These are phyloP conservation scores for Phanerochaete carnosa DNA, from an alignment of 768 basidiomycete genomes.

Conservation along the genomic window DNA sequence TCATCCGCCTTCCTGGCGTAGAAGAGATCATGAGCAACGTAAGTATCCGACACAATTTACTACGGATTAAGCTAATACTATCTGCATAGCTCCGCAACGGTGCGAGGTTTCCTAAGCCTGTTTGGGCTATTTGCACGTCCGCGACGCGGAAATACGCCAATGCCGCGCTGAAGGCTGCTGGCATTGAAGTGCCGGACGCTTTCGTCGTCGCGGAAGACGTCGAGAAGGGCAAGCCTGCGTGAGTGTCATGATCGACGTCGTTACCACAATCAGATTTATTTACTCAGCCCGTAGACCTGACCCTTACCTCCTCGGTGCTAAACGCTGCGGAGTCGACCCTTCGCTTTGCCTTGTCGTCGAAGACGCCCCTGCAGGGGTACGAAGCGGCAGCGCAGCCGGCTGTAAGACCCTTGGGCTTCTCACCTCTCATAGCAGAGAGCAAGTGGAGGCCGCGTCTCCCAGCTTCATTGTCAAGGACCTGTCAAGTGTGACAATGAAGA, in stretches of 20 bases:
- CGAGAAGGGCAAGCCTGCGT: conserved; percentile 76
- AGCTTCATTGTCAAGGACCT: conserved; percentile 74
- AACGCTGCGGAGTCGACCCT: conserved; percentile 61
- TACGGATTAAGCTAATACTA: conserved; percentile 8
- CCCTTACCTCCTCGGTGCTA: conserved; percentile 86
- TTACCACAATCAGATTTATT: neutral
- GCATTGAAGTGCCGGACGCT: conserved; percentile 65
- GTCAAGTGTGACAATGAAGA: conserved; percentile 38
- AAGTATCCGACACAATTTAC: conserved; percentile 7
- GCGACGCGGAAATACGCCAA: conserved; percentile 77
- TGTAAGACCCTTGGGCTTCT: conserved; percentile 80
- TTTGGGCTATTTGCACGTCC: conserved; percentile 88
- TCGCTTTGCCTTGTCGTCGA: conserved; percentile 83
- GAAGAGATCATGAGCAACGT: conserved; percentile 55
- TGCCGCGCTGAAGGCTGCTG: conserved; percentile 63
- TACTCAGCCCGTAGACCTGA: conserved; percentile 55
- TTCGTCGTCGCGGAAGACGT: conserved; percentile 88
- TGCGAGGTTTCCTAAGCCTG: conserved; percentile 46
- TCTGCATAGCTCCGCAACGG: conserved; percentile 25
- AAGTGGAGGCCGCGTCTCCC: conserved; percentile 60
- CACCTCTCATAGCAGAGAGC: conserved; percentile 72
- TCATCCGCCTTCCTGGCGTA: conserved; percentile 75
- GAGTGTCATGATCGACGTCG: conserved; percentile 13
- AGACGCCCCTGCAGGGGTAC: conserved; percentile 86
- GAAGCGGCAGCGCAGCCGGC: conserved; percentile 77